These are phyloP conservation scores for Chrysoporthe puriensis DNA, from an alignment of 2,329 filamentous ascomycete species.

Conservation along the genomic window DNA sequence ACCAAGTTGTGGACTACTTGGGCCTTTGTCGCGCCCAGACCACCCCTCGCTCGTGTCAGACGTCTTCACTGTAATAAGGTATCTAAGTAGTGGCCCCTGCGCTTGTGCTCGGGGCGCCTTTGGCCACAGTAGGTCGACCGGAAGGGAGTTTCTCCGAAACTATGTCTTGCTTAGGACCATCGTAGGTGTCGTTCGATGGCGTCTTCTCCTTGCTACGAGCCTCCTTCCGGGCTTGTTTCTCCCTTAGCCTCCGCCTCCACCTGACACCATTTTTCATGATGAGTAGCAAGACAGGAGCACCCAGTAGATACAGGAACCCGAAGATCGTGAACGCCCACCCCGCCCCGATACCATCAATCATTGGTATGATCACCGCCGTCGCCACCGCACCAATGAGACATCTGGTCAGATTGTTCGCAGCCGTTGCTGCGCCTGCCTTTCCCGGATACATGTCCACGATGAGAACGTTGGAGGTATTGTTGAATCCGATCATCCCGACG, in stretches of 20 bases:
- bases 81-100: not conserved
- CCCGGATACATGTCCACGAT: slow-evolving; percentile 60
- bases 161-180: not conserved
- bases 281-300: slow-evolving; percentile 44
- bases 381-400: slow-evolving; percentile 59
- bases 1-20: too few relatives aligned
- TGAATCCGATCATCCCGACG: slow-evolving; percentile 56
- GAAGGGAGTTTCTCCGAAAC: not conserved
- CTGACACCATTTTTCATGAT: slow-evolving; percentile 47
- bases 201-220: slow-evolving; percentile 19
- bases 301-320: slow-evolving; percentile 46
- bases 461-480: slow-evolving; percentile 55
- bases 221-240: slow-evolving; percentile 35
- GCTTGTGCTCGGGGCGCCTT: too few relatives aligned
- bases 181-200: not conserved
- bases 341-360: slow-evolving; percentile 54
- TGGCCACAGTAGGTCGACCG: not conserved
- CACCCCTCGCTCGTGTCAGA: not conserved
- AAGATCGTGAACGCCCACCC: slow-evolving; percentile 58
- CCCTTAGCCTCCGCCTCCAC: slow-evolving; percentile 45
- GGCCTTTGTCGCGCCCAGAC: too few relatives aligned
- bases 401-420: slow-evolving; percentile 59
- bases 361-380: slow-evolving; percentile 54
- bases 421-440: slow-evolving; percentile 56
- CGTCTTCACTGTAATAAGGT: too few relatives aligned